A percentile compares a stretch with the other conserved stretches of the same genome.
Conservation (phyloP, 2,329 filamentous ascomycete genomes). For the Cladobotryum mycophilum region DNA sequence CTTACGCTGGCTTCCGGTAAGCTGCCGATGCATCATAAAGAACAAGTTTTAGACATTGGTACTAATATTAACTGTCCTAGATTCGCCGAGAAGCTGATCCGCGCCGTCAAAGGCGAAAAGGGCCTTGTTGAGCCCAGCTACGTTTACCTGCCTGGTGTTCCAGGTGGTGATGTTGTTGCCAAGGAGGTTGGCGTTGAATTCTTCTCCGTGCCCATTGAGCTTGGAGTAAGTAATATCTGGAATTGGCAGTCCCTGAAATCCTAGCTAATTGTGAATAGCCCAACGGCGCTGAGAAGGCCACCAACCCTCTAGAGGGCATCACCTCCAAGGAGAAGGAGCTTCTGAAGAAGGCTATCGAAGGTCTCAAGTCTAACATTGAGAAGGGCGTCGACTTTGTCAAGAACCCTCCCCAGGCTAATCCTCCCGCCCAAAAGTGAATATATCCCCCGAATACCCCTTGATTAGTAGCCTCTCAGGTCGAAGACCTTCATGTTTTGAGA, state of each 20-base stretch:
- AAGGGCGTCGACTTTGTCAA: constrained; percentile 89
- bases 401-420: constrained; percentile 56
- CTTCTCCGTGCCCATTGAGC: constrained; percentile 94
- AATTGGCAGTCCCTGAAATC: not conserved
- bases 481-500: constrained; percentile 21
- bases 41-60: constrained; percentile 9
- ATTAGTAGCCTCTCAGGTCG: constrained; percentile 22
- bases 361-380: constrained; percentile 84
- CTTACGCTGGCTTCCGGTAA: constrained; percentile 88
- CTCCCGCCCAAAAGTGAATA: constrained; percentile 62
- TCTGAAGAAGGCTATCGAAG: constrained; percentile 66
- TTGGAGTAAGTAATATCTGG: constrained; percentile 65
- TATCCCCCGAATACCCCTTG: constrained; percentile 20
- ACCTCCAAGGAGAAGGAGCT: constrained; percentile 87
- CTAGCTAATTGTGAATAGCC: constrained; percentile 46
- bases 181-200: constrained; percentile 83
- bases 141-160: constrained; percentile 86
- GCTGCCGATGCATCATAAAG: constrained; percentile 18
- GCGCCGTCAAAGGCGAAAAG: constrained; percentile 81
- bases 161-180: constrained; percentile 77
- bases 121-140: constrained; percentile 92
- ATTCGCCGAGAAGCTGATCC: constrained; percentile 91
- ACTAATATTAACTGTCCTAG: constrained; percentile 35
- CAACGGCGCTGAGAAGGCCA: constrained; percentile 78
- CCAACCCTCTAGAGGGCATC: constrained; percentile 69